phyloP scores from a whole-genome alignment of 106 monocot genomes.

The Iris macrosiphon region DNA sequence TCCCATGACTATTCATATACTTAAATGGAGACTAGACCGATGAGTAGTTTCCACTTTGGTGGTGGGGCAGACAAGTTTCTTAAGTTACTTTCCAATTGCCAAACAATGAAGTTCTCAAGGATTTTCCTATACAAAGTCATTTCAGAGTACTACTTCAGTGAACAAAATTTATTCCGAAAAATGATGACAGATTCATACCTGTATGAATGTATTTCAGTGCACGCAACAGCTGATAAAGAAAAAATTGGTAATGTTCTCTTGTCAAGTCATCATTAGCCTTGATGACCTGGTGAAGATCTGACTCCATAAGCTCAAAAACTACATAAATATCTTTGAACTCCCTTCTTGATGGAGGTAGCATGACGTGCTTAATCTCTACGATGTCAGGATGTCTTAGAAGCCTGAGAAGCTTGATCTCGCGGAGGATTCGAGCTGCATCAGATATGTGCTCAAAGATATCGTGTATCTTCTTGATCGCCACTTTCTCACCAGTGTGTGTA shows the following conservation, averaged over 20 bases:
- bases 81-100: no score
- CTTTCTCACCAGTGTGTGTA: slow-evolving; percentile 26
- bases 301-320: slow-evolving; percentile 43
- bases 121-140: no score
- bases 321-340: slow-evolving; percentile 50
- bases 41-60: no score
- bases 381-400: slow-evolving; percentile 39
- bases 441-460: slow-evolving; percentile 39
- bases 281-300: slow-evolving; percentile 44
- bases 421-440: slow-evolving; percentile 35
- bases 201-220: slow-evolving; percentile 43
- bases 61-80: no score
- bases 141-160: no score
- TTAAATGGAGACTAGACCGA: no score
- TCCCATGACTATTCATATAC: no score
- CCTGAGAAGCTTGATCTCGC: slow-evolving; percentile 41
- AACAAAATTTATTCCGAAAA: no score
- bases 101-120: no score
- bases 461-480: slow-evolving; percentile 39
- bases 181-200: slow-evolving; percentile 8
- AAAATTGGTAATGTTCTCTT: slow-evolving; percentile 38
- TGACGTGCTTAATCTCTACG: slow-evolving; percentile 39
- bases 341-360: slow-evolving; percentile 37
- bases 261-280: slow-evolving; percentile 45
- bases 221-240: slow-evolving; percentile 35